These are phyloP conservation scores for Scheffersomyces amazonensis DNA, from an alignment of 805 yeast species.

Conservation along the genomic window DNA sequence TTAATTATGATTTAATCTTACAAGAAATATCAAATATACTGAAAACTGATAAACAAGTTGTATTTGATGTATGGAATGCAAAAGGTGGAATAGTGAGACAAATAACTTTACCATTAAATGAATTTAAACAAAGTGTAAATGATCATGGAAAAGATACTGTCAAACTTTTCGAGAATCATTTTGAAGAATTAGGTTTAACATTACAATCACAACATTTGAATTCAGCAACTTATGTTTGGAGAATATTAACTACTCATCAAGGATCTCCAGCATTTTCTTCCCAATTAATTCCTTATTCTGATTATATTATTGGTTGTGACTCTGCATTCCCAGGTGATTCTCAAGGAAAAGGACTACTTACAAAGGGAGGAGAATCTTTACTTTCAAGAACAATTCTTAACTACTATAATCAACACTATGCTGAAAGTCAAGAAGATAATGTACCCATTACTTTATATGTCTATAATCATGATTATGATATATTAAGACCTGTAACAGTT, in stretches of 20 bases:
- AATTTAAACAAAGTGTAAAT: constrained; percentile 6
- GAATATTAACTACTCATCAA: constrained; percentile 68
- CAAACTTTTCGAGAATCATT: constrained; percentile 25
- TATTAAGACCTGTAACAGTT: constrained; percentile 84
- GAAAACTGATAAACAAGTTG: constrained; percentile 34
- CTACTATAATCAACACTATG: constrained; percentile 46
- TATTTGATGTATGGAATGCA: constrained; percentile 77
- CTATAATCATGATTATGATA: constrained; percentile 84
- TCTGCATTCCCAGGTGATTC: constrained; percentile 58
- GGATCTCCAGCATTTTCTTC: constrained; percentile 81
- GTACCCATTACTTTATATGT: constrained; percentile 50
- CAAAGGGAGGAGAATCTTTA: constrained; percentile 83
- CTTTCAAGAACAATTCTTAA: constrained; percentile 65
- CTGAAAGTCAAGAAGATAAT: constrained; percentile 28
- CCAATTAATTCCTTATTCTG: constrained; percentile 80
- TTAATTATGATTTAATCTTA: constrained; percentile 41
- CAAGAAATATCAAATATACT: constrained; percentile 39
- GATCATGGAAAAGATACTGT: background rate
- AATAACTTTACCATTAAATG: constrained; percentile 22
- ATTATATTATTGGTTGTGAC: constrained; percentile 75
- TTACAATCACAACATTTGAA: constrained; percentile 75
- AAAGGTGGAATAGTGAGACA: constrained; percentile 65
- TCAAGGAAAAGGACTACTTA: constrained; percentile 58
- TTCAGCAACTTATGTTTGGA: constrained; percentile 84
- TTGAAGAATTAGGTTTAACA: constrained; percentile 59